Base-by-base conservation (phyloP, 176 grass and related monocot genomes). In the Lolium multiflorum region DNA sequence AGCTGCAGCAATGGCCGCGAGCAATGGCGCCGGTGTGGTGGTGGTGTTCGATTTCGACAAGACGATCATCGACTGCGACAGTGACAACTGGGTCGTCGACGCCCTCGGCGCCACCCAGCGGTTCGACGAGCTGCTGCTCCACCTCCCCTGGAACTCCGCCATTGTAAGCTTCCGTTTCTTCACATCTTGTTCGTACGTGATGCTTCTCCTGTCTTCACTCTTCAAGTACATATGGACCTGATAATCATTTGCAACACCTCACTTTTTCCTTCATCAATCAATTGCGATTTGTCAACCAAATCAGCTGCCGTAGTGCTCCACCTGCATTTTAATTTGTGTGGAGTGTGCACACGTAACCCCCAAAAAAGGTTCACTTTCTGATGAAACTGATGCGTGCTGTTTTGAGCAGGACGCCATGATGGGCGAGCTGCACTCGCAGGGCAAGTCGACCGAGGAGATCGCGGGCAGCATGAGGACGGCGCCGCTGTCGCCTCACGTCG, bases 1-100 rank as follows among this genome's bases (percentile, higher is more conserved):
- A 9, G 54, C 39, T 9, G 17, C 4, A 79, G 9, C 15, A 61
- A 89, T 90, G 86, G 85, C 89, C 26, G 76, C 72, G 73, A 79
- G 56, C 65, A 71, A 93, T 76, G 92, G 76, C 88, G 51, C 72
- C 37, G 51, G 87, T 56, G 59, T 87, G 13, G 62, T 92, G 49
- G 84, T 92, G 9, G 91, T 98, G 58, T 95, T 98, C 77, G 95
- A 98, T 84, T 98, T 98, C 69, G 95, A 98, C 85, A 95, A 98
- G 87, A 98, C 95, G 4, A 98, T 98, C 89, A 88, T 98, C 65
- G 95, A 95, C 82, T 93, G 89, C 62, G 95, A 98, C 84, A 98
- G 91, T 78, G 95, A 98, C 82, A 95, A 95, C 88, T 95, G 89
- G 91, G 90, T 98, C 69, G 75, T 91, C 31, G 95, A 98, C 70